Evolutionary conservation across 371 early-diverging fungal genomes (phyloP), one percentile per base, ranked within the genome.

Genomic region (Lichtheimia ramosa): DNA sequence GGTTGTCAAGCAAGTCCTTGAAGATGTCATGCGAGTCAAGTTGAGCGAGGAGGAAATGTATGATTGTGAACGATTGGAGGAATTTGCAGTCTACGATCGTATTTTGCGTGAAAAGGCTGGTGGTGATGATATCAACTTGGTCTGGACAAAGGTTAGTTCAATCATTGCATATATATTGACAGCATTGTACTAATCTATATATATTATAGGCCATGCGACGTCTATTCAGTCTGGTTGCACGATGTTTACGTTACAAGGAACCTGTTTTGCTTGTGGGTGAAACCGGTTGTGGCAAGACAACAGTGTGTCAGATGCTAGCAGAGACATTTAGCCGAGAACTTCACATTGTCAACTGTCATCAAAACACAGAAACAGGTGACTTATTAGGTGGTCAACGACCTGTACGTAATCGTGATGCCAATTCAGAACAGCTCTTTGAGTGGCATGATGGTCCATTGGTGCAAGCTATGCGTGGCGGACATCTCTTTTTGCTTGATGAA

Each of bases 201-300:
- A 34, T 10, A 34, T 34, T 34, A 8, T 34, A 34, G 34, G 90
- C 96, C 2, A 96, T 97, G 96, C 89, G 91, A 63, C 84, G 96
- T 27, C 77, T 99, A 56, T 93, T 98, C 61, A 88, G 91, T 23
- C 79, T 98, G 34, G 93, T 98, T 5, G 84, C 89, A 18, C 83
- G 88, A 41, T 94, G 95, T 55, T 75, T 97, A 56, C 68, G 81
- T 51, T 85, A 89, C 75, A 84, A 89, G 46, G 99, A 99, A 69
- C 98, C 99, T 18, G 92, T 99, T 20, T 74, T 99, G 18, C 83
- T 99, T 5, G 96, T 99, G 1, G 99, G 99, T 51, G 99, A 98
- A 68, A 99, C 99, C 8, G 99, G 99, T 15, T 96, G 97, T 71
- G 99, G 99, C 56, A 99, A 99, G 75, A 99, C 99, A 1, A 97